These are phyloP conservation scores for Wickerhamomyces queroliae DNA, from an alignment of 805 yeast species.

Conservation along the genomic window DNA sequence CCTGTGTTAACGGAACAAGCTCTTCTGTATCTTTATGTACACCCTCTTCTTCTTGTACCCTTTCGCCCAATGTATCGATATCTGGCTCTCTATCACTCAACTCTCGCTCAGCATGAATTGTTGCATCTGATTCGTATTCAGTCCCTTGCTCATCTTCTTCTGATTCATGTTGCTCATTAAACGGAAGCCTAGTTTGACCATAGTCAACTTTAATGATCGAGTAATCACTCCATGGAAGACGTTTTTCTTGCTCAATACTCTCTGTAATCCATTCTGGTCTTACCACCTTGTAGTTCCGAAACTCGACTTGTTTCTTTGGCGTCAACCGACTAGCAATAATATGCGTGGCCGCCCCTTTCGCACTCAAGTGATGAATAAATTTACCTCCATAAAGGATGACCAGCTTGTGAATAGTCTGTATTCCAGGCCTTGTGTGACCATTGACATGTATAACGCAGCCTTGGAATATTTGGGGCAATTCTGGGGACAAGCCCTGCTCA, in stretches of 20 bases:
- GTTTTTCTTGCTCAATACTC: slow-evolving; percentile 39
- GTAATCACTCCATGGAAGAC: slow-evolving; percentile 70
- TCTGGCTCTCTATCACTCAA: no score
- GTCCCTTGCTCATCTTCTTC: slow-evolving; percentile 5
- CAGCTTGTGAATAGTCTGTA: slow-evolving; percentile 61
- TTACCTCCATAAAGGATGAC: slow-evolving; percentile 78
- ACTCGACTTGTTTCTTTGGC: slow-evolving; percentile 65
- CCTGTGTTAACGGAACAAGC: slow-evolving; percentile 7
- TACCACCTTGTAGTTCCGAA: slow-evolving; percentile 66
- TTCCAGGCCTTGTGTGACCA: slow-evolving; percentile 84
- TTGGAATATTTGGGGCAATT: slow-evolving; percentile 37
- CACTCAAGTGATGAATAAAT: slow-evolving; percentile 59
- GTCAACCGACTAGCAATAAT: slow-evolving; percentile 77
- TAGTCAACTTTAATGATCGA: slow-evolving; percentile 44
- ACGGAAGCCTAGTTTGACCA: slow-evolving; percentile 44
- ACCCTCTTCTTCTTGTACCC: slow-evolving; percentile 6
- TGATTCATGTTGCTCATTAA: slow-evolving; percentile 10
- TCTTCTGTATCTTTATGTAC: slow-evolving; percentile 4
- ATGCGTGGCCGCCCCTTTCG: slow-evolving; percentile 77
- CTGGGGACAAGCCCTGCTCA: slow-evolving; percentile 7
- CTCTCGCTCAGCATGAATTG: not conserved
- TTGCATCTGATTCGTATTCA: not conserved
- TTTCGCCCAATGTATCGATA: slow-evolving; percentile 8
- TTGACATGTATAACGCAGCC: slow-evolving; percentile 74
- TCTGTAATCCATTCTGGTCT: slow-evolving; percentile 79